Evolutionary conservation across 2,329 filamentous ascomycete genomes (phyloP).

Genomic region (Fusarium agapanthi): DNA sequence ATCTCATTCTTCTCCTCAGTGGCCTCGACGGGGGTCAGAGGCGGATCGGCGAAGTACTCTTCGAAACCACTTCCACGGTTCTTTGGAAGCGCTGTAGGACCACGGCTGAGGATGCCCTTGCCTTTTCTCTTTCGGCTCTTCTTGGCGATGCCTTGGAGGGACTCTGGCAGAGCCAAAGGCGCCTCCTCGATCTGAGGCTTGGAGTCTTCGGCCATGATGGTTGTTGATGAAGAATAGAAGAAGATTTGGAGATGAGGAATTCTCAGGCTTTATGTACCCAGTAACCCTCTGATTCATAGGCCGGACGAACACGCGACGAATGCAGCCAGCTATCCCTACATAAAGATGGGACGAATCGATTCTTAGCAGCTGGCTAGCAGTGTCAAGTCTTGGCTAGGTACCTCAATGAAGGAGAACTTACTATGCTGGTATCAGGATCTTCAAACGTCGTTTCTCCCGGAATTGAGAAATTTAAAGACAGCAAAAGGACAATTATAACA

Average conservation of each 20-base stretch:
- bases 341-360: neutral
- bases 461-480: neutral
- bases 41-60: constrained; percentile 82
- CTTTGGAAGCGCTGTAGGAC: constrained; percentile 53
- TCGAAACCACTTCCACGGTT: constrained; percentile 74
- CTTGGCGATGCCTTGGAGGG: constrained; percentile 29
- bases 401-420: neutral
- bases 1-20: constrained; percentile 69
- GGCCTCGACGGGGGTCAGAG: constrained; percentile 75
- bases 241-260: neutral
- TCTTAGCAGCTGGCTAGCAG: neutral
- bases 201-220: neutral
- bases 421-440: no score
- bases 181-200: neutral
- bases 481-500: neutral
- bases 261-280: neutral
- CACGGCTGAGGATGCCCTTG: constrained; percentile 41
- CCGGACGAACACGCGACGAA: neutral
- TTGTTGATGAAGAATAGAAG: neutral
- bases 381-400: neutral
- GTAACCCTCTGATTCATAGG: constrained; percentile 5
- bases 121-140: constrained; percentile 28
- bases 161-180: constrained; percentile 5
- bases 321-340: accelerated
- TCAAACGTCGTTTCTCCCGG: neutral